Evolutionary conservation across 306 rosid species (phyloP).

Genomic region (Acacia crassicarpa): DNA sequence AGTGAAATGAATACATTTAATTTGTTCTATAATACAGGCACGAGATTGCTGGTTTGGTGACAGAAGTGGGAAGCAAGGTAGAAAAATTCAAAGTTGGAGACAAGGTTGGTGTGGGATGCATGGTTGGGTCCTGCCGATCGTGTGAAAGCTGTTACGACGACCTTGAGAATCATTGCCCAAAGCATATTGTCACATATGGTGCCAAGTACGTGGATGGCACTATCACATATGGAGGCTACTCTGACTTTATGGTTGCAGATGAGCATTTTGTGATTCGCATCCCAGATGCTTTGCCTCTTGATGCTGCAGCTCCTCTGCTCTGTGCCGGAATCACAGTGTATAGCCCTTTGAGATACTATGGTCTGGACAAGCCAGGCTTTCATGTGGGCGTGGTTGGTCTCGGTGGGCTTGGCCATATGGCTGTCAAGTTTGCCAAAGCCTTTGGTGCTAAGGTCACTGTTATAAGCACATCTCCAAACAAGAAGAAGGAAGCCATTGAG

Average conservation of each 20-base stretch:
- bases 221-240: constrained; percentile 57
- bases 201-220: constrained; percentile 42
- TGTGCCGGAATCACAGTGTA: constrained; percentile 71
- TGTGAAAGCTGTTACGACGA: constrained; percentile 29
- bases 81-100: constrained; percentile 44
- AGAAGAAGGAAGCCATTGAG: constrained; percentile 53
- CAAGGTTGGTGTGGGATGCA: constrained; percentile 43
- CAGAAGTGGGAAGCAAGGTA: constrained; percentile 49
- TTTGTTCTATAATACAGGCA: constrained; percentile 15
- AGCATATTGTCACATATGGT: constrained; percentile 34
- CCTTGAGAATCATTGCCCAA: constrained; percentile 29
- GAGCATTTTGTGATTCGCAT: constrained; percentile 44
- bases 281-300: constrained; percentile 45
- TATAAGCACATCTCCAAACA: constrained; percentile 54
- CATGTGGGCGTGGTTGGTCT: constrained; percentile 63
- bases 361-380: constrained; percentile 49
- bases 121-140: constrained; percentile 42
- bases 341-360: constrained; percentile 50
- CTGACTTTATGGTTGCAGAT: constrained; percentile 48
- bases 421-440: constrained; percentile 62
- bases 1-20: background rate
- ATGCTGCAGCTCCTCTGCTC: constrained; percentile 60
- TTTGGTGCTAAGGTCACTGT: constrained; percentile 56
- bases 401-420: constrained; percentile 62
- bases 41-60: constrained; percentile 50